Base-by-base conservation (phyloP, 192 early-diverging fungal genomes). In the Rhizoclosmatium globosum region DNA sequence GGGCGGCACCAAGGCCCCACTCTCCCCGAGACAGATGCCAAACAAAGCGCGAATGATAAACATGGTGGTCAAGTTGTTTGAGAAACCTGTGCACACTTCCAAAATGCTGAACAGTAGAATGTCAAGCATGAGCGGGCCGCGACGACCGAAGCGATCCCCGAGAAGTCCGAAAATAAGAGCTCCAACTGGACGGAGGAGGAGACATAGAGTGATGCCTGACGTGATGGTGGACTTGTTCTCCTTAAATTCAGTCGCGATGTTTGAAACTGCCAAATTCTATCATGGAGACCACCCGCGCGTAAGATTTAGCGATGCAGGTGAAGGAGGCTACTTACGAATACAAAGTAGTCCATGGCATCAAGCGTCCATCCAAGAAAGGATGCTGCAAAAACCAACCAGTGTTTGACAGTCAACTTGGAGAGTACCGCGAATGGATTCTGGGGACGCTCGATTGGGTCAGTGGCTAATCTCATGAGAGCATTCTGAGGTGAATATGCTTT, bases 21-120 rank as follows among this genome's bases (percentile, higher is more conserved):
- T 89, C 87, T 47, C 91, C 92, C 92, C 93, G 90, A 94, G 91
- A 43, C 87, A 79, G 41, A 94, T 89, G 3, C 93, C 90, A 83
- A 91, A 91, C 17, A 91, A 69, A 21, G 79, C 80, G 57, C 90
- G 90, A 11, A 93, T 80, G 13, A 84, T 86, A 47, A 92, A 81
- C 58, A 94, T 92, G n/a, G 83, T 86, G 19, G 82, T 60, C 6
- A 92, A 83, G 74, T 88, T 93, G 11, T 80, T 82, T 1, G 91
- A 77, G 71, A 93, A 94, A 0, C 92, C 93, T 9, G 90, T 89
- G 11, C 84, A 87, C 42, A 93, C 81, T 77, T 93, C 89, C 23
- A 93, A 80, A 6, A 90, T 42, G 2, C 90, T 88, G 68, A 86
- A 93, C 67, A 93, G 72, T 13, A 88, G 68, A 38, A 94, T 76